Percentiles rank a stretch among this genome's conserved stretches.
Evolutionary conservation across 108 stramenopile genomes (phyloP).

Genomic region (Pseudonitzschia multiseries): DNA sequence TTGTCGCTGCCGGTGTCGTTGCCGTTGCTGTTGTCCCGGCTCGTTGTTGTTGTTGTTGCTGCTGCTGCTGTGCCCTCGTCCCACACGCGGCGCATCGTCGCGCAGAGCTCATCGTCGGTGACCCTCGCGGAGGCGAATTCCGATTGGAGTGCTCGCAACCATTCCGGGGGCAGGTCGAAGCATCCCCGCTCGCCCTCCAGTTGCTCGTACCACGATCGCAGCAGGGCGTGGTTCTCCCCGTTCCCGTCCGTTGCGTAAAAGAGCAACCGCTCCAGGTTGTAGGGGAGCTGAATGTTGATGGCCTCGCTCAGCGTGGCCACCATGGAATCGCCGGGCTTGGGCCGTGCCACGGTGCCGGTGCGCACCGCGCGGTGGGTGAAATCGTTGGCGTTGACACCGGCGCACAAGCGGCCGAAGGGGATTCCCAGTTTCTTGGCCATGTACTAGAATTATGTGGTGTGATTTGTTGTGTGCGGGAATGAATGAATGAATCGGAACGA

Average conservation of each 20-base stretch:
- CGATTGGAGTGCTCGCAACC: slow-evolving; percentile 44
- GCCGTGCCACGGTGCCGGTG: slow-evolving; percentile 55
- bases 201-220: slow-evolving; percentile 63
- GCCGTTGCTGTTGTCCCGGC: too few species aligned
- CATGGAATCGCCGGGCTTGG: slow-evolving; percentile 40
- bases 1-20: too few species aligned
- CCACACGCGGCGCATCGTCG: slow-evolving; percentile 35
- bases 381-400: slow-evolving; percentile 83
- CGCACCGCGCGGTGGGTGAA: slow-evolving; percentile 62
- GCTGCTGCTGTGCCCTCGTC: too few species aligned
- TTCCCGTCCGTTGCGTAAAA: slow-evolving; percentile 67
- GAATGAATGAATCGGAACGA: not conserved
- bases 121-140: slow-evolving; percentile 75
- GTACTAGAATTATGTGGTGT: too few species aligned
- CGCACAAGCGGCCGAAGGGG: slow-evolving; percentile 62
- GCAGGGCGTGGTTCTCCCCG: slow-evolving; percentile 39
- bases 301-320: slow-evolving; percentile 79
- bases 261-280: slow-evolving; percentile 86
- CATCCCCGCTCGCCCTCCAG: slow-evolving; percentile 32
- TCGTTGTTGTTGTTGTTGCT: too few species aligned
- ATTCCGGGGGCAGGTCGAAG: slow-evolving; percentile 1
- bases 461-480: not conserved
- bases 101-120: slow-evolving; percentile 78
- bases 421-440: slow-evolving; percentile 82
- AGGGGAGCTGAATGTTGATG: slow-evolving; percentile 91